phyloP scores from a whole-genome alignment of 140 eudicot species.

The Ambrosia hybrid region DNA sequence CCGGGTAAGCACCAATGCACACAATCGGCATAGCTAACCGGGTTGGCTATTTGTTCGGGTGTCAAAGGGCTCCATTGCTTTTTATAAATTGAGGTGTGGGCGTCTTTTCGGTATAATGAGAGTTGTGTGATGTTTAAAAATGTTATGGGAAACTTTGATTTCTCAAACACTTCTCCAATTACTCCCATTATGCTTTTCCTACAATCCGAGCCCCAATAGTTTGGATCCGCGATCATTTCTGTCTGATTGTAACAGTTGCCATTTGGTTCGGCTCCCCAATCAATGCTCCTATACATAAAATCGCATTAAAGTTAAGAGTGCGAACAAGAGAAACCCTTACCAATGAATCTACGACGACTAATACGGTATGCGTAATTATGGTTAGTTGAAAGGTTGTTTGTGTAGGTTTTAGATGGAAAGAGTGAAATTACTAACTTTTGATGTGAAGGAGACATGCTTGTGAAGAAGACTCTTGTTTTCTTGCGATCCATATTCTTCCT shows the following conservation, averaged over 20 bases:
- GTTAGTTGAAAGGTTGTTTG: not conserved
- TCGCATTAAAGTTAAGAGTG: not conserved
- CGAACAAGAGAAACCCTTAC: not conserved
- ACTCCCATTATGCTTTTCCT: slow-evolving; percentile 71
- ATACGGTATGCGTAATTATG: not conserved
- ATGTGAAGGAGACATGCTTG: slow-evolving; percentile 96
- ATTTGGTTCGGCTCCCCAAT: slow-evolving; percentile 82
- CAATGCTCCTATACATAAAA: slow-evolving; percentile 48
- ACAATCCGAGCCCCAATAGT: slow-evolving; percentile 73
- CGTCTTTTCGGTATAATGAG: slow-evolving; percentile 76
- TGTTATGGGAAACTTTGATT: slow-evolving; percentile 58
- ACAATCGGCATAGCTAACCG: slow-evolving; percentile 78
- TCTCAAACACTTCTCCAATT: slow-evolving; percentile 51
- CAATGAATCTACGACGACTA: not conserved
- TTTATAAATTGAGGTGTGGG: slow-evolving; percentile 86
- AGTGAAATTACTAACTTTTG: slow-evolving; percentile 47
- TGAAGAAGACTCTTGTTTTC: slow-evolving; percentile 79
- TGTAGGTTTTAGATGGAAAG: not conserved
- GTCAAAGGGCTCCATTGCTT: slow-evolving; percentile 85
- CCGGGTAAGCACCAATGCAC: slow-evolving; percentile 93
- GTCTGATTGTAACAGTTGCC: slow-evolving; percentile 86
- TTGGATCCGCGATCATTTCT: slow-evolving; percentile 57
- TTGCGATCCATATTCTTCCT: slow-evolving; percentile 69
- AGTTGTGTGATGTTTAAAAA: slow-evolving; percentile 83
- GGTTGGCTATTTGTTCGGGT: slow-evolving; percentile 70